phyloP scores from a whole-genome alignment of 495 filamentous ascomycete genomes.

The Xylaria venustula region DNA sequence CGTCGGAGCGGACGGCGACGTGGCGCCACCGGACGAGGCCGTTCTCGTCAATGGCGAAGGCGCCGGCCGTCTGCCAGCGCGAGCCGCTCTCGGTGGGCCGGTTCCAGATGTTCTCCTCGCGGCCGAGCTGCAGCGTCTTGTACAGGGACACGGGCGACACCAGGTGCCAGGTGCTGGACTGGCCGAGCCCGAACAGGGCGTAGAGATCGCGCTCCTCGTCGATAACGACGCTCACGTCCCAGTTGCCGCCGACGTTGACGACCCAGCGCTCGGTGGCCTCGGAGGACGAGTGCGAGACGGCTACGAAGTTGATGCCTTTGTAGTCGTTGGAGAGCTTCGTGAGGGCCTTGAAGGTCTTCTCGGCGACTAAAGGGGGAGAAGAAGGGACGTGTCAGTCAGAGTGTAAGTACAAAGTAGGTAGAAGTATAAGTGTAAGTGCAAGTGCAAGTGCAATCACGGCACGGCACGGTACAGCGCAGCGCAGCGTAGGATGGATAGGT shows the following conservation, averaged over 20 bases:
- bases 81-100: conserved; percentile 52
- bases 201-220: conserved; percentile 53
- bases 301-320: conserved; percentile 52
- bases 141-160: conserved; percentile 46
- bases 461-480: too few species aligned
- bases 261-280: conserved; percentile 55
- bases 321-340: conserved; percentile 44
- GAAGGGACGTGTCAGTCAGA: neutral
- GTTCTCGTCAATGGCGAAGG: conserved; percentile 51
- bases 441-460: too few species aligned
- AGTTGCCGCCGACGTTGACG: conserved; percentile 49
- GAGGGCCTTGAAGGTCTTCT: conserved; percentile 54
- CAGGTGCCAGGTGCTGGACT: conserved; percentile 51
- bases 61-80: conserved; percentile 58
- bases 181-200: conserved; percentile 54
- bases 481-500: neutral
- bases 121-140: conserved; percentile 46
- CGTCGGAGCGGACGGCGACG: conserved; percentile 41
- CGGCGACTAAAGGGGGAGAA: conserved; percentile 42
- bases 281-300: conserved; percentile 55
- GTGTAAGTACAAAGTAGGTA: too few species aligned
- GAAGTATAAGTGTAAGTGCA: neutral
- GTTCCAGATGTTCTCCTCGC: conserved; percentile 56
- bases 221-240: conserved; percentile 51
- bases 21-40: conserved; percentile 50